A percentile compares a stretch with the other conserved stretches of the same genome.
Conservation (phyloP, 1,139 yeast genomes). For the Arxiozyma bovina region DNA sequence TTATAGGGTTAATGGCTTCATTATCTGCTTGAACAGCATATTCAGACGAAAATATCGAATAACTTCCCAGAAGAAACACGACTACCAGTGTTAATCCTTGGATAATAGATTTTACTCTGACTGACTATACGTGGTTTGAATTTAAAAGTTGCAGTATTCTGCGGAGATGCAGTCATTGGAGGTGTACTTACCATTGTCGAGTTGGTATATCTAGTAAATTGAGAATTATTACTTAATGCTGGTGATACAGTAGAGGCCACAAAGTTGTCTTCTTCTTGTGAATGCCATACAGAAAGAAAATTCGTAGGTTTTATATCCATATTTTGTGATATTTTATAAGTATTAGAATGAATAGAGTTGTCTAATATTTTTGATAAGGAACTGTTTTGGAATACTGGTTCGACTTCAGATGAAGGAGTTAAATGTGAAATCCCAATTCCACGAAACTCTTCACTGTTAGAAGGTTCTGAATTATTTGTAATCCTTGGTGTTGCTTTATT, state of each 20-base stretch:
- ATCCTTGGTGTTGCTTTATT: background rate
- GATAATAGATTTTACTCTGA: constrained; percentile 9
- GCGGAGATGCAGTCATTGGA: constrained; percentile 2
- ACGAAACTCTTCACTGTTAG: background rate
- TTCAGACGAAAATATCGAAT: background rate
- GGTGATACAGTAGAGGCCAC: constrained; percentile 20
- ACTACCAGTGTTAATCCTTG: background rate
- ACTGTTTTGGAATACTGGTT: constrained; percentile 16
- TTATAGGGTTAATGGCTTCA: background rate
- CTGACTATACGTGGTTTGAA: constrained; percentile 17
- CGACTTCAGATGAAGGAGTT: constrained; percentile 14
- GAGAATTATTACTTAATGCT: constrained; percentile 23
- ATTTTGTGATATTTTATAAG: background rate
- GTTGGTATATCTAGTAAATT: constrained; percentile 18
- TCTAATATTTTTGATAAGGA: constrained; percentile 14
- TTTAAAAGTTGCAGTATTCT: constrained; percentile 5
- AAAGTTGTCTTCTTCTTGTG: constrained; percentile 28
- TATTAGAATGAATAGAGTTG: constrained; percentile 34
- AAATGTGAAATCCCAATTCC: constrained; percentile 6
- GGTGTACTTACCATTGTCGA: constrained; percentile 12
- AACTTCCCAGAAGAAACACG: background rate
- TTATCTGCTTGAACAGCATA: background rate
- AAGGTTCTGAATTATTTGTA: background rate
- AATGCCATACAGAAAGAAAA: constrained; percentile 30
- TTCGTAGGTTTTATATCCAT: constrained; percentile 19